Evolutionary conservation across 2,329 filamentous ascomycete genomes (phyloP).

Genomic region (Penicillium rolfsii): DNA sequence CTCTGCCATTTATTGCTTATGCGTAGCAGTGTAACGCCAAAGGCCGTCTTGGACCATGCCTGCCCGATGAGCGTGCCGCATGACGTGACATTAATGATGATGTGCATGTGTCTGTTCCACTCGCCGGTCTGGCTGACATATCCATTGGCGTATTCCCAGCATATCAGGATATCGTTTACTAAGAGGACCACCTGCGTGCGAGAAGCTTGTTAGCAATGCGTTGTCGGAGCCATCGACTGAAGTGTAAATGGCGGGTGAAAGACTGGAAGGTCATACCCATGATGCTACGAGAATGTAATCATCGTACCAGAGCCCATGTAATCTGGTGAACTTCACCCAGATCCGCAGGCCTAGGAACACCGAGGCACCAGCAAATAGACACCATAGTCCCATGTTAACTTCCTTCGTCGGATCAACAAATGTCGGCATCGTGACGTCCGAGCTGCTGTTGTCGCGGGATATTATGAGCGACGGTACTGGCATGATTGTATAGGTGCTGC

Average conservation of each 20-base stretch:
- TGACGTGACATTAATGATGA: neutral
- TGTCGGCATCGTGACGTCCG: neutral
- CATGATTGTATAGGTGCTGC: neutral
- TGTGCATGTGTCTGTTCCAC: neutral
- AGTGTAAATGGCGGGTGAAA: neutral
- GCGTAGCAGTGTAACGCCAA: neutral
- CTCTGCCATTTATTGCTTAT: neutral
- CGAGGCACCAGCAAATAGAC: neutral
- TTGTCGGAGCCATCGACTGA: neutral
- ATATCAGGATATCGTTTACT: neutral
- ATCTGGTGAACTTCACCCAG: neutral
- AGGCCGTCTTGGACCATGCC: neutral
- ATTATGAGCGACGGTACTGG: neutral
- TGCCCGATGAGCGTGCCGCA: neutral
- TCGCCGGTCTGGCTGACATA: neutral
- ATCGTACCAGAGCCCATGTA: neutral
- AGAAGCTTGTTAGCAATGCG: neutral
- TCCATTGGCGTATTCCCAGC: neutral
- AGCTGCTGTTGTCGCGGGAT: neutral
- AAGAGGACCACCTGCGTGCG: neutral
- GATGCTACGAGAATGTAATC: neutral
- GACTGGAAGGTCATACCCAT: neutral
- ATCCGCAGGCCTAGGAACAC: neutral
- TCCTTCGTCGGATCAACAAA: neutral
- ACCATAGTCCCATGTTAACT: neutral